Evolutionary conservation across 306 rosid species (phyloP).

Genomic region (Cyamopsis tetragonoloba): DNA sequence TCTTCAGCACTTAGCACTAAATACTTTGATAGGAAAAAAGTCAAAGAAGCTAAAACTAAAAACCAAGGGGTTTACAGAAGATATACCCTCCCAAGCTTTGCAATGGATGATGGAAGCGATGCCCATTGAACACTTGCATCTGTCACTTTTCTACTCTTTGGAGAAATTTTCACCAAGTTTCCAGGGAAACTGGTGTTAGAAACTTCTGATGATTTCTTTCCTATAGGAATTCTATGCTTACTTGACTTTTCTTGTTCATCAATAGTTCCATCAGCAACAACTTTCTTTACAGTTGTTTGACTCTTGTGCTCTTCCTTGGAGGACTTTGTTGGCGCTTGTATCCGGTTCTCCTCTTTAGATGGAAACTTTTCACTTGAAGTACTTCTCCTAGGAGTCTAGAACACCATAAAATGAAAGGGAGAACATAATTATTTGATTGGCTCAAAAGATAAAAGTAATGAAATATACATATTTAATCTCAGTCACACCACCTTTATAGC

Average conservation of each 20-base stretch:
- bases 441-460: constrained; percentile 5
- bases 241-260: constrained; percentile 55
- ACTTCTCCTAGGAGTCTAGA: constrained; percentile 81
- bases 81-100: constrained; percentile 93
- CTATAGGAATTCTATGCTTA: constrained; percentile 48
- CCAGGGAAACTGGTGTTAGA: constrained; percentile 56
- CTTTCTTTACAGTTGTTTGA: constrained; percentile 55
- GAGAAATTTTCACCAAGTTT: constrained; percentile 71
- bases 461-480: not conserved
- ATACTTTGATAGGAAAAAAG: not conserved
- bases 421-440: constrained; percentile 21
- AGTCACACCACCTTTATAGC: not conserved
- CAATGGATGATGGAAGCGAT: constrained; percentile 78
- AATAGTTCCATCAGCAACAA: constrained; percentile 44
- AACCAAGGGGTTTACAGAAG: constrained; percentile 7
- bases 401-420: constrained; percentile 19
- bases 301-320: constrained; percentile 61
- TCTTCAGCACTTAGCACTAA: not conserved
- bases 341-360: constrained; percentile 64
- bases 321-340: constrained; percentile 39
- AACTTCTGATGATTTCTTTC: constrained; percentile 65
- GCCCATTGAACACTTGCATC: constrained; percentile 80
- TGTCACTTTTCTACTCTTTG: constrained; percentile 56
- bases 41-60: not conserved
- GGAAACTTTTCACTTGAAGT: constrained; percentile 63